Evolutionary conservation across 768 basidiomycete species (phyloP).

Genomic region (Suillus decipiens): DNA sequence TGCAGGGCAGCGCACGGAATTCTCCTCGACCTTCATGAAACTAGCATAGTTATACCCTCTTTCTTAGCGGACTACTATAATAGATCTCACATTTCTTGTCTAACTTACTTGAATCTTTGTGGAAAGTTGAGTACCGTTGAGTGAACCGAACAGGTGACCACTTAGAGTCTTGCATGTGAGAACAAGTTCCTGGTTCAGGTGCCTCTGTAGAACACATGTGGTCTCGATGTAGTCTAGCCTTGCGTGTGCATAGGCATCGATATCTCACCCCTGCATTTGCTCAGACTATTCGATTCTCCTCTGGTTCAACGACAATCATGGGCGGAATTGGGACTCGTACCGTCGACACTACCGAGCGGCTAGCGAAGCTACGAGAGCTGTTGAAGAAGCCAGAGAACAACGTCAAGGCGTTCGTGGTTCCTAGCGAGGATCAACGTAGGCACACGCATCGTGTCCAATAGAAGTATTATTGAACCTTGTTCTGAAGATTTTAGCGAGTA

Average conservation of each 20-base stretch:
- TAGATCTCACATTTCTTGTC: slow-evolving; percentile 21
- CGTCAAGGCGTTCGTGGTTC: slow-evolving; percentile 78
- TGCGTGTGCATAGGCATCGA: slow-evolving; percentile 23
- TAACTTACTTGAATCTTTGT: background rate
- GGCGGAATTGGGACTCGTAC: slow-evolving; percentile 39
- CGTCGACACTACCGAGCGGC: slow-evolving; percentile 63
- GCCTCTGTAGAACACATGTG: slow-evolving; percentile 24
- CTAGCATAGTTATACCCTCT: slow-evolving; percentile 18
- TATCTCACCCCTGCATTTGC: slow-evolving; percentile 20
- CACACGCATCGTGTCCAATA: slow-evolving; percentile 14
- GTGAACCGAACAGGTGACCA: slow-evolving; percentile 15
- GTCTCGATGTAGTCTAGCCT: slow-evolving; percentile 14
- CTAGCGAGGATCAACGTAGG: slow-evolving; percentile 92
- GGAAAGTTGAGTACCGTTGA: background rate
- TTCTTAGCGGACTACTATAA: slow-evolving; percentile 26
- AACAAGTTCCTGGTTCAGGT: slow-evolving; percentile 6
- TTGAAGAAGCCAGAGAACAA: slow-evolving; percentile 58
- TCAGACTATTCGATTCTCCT: slow-evolving; percentile 10
- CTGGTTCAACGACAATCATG: slow-evolving; percentile 33
- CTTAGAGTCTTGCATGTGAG: slow-evolving; percentile 3
- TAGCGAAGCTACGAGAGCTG: slow-evolving; percentile 64
- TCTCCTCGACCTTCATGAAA: slow-evolving; percentile 24
- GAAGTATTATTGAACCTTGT: slow-evolving; percentile 9
- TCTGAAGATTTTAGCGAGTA: slow-evolving; percentile 86
- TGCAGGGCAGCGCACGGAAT: slow-evolving; percentile 30